A percentile compares a stretch with the other conserved stretches of the same genome.
These are phyloP conservation scores for Brassica napus DNA, from an alignment of 345 rosid species.

Conservation along the genomic window DNA sequence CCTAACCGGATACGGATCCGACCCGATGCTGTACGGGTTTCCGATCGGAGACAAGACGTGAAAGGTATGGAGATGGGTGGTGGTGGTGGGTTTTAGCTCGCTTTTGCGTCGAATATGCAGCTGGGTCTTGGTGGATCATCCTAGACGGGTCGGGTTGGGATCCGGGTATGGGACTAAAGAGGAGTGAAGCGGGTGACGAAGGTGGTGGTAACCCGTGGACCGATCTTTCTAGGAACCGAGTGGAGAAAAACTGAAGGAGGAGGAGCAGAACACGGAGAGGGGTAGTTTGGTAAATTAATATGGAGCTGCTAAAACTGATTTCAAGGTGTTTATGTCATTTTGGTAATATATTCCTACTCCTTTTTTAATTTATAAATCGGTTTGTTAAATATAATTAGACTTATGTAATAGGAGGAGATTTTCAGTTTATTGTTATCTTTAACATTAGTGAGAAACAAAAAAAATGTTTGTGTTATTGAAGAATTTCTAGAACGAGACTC, in stretches of 20 bases:
- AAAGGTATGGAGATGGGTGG: slow-evolving; percentile 36
- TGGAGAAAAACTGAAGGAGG: slow-evolving; percentile 29
- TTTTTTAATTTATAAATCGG: not conserved
- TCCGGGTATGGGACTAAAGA: slow-evolving; percentile 37
- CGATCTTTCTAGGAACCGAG: slow-evolving; percentile 41
- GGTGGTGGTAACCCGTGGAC: slow-evolving; percentile 33
- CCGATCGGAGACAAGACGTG: slow-evolving; percentile 42
- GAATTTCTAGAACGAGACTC: not conserved
- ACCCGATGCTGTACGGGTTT: slow-evolving; percentile 42
- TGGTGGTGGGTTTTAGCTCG: slow-evolving; percentile 40
- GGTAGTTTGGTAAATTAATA: slow-evolving; percentile 25
- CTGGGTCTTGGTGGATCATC: slow-evolving; percentile 40
- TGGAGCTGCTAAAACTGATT: slow-evolving; percentile 21
- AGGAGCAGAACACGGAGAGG: not conserved
- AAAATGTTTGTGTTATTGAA: not conserved
- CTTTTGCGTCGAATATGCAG: slow-evolving; percentile 40
- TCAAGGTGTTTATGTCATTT: slow-evolving; percentile 20
- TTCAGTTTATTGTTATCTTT: not conserved
- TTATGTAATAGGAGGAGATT: slow-evolving; percentile 25
- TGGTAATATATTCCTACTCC: slow-evolving; percentile 23
- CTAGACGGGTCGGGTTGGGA: slow-evolving; percentile 37
- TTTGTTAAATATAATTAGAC: not conserved
- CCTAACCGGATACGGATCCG: slow-evolving; percentile 25
- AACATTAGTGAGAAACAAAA: not conserved
- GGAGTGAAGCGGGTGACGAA: slow-evolving; percentile 23